A percentile compares a stretch with the other conserved stretches of the same genome.
phyloP scores from a whole-genome alignment of 768 basidiomycete genomes.

The Lactarius sp. region DNA sequence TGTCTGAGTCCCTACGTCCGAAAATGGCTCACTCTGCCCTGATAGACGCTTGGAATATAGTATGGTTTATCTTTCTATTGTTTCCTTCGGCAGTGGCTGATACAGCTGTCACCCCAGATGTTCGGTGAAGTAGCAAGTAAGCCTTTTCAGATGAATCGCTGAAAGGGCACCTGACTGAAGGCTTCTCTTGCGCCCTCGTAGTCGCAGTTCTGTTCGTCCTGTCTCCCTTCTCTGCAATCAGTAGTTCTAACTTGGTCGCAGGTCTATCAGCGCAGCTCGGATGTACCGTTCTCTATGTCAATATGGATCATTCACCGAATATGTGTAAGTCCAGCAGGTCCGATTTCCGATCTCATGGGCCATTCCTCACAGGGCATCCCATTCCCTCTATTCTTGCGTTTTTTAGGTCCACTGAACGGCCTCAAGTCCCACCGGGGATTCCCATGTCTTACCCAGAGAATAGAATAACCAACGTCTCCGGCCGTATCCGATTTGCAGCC shows the following conservation, averaged over 20 bases:
- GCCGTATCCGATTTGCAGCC: neutral
- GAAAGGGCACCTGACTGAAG: neutral
- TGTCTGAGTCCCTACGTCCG: neutral
- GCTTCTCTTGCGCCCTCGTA: neutral
- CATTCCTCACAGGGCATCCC: neutral
- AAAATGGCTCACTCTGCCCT: neutral
- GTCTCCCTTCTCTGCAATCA: neutral
- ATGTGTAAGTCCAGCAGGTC: constrained; percentile 2
- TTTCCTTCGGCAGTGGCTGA: neutral
- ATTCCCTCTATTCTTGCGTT: neutral
- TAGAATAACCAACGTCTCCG: neutral
- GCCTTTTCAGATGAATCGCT: neutral
- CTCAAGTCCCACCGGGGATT: neutral
- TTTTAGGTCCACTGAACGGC: neutral
- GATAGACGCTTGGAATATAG: neutral
- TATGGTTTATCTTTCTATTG: neutral
- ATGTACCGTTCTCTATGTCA: neutral
- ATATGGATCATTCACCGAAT: constrained; percentile 5
- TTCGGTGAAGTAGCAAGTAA: neutral
- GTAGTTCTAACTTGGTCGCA: neutral
- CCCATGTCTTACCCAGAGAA: neutral
- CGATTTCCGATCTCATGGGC: neutral
- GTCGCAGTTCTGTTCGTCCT: neutral
- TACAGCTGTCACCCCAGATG: neutral
- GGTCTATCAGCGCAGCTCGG: constrained; percentile 14